Evolutionary conservation across 805 yeast genomes (phyloP).

Genomic region (Isabelozyma pseudorhagii): DNA sequence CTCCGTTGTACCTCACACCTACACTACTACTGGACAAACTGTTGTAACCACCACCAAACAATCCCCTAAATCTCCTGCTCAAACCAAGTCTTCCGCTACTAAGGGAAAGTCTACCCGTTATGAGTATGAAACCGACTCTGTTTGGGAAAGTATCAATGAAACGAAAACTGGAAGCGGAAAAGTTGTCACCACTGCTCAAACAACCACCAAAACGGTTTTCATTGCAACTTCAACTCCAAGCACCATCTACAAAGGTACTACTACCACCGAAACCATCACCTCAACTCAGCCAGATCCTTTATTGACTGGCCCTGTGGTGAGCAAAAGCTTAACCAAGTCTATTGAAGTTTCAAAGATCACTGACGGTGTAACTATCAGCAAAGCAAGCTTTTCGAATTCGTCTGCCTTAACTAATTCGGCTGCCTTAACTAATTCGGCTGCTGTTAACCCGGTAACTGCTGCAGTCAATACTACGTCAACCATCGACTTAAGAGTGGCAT

Average conservation of each 20-base stretch:
- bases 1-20: conserved; percentile 8
- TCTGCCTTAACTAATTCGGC: not conserved
- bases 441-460: not conserved
- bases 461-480: not conserved
- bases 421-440: not conserved
- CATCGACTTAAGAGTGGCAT: conserved; percentile 1
- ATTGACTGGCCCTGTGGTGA: conserved; percentile 20
- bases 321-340: conserved; percentile 18
- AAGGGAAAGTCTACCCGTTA: conserved; percentile 9
- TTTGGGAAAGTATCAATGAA: not conserved
- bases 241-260: conserved; percentile 17
- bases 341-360: conserved; percentile 19
- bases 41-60: conserved; percentile 8
- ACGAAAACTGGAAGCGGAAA: conserved; percentile 3
- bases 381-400: not conserved
- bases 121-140: conserved; percentile 13
- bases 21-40: conserved; percentile 11
- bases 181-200: conserved; percentile 18
- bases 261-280: conserved; percentile 15
- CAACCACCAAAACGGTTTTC: conserved; percentile 24
- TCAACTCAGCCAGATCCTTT: conserved; percentile 26
- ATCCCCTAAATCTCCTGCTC: not conserved
- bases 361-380: conserved; percentile 9
- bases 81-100: not conserved
- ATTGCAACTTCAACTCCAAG: conserved; percentile 21